Percentiles rank a stretch among this genome's conserved stretches.
Conservation (phyloP, 768 basidiomycete genomes). For the Gymnopilus junonius region DNA sequence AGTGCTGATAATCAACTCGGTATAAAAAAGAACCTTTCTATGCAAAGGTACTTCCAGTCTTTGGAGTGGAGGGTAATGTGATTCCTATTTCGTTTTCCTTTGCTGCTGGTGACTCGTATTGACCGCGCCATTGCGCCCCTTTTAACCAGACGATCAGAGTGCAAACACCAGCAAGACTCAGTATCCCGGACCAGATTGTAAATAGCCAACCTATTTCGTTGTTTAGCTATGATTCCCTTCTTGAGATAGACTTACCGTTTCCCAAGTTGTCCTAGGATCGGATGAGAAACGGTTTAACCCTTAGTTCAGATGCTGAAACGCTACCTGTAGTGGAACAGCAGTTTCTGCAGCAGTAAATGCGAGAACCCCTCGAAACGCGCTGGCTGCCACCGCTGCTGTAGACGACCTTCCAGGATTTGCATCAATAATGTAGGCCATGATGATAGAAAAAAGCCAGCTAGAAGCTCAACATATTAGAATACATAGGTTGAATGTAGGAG, state of each 20-base stretch:
- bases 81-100: not conserved
- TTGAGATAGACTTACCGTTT: slow-evolving; percentile 53
- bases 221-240: not conserved
- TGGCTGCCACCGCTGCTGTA: slow-evolving; percentile 76
- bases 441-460: slow-evolving; percentile 41
- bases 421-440: slow-evolving; percentile 86
- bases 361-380: slow-evolving; percentile 68
- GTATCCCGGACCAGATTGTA: slow-evolving; percentile 59
- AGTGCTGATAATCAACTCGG: no score
- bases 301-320: slow-evolving; percentile 16
- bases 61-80: not conserved
- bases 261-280: slow-evolving; percentile 64
- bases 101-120: slow-evolving; percentile 47
- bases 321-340: slow-evolving; percentile 72
- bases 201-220: slow-evolving; percentile 60
- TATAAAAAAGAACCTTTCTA: not conserved
- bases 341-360: slow-evolving; percentile 76
- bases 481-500: slow-evolving; percentile 53
- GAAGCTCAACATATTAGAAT: not conserved
- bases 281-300: not conserved
- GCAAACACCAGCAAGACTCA: slow-evolving; percentile 56
- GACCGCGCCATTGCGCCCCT: slow-evolving; percentile 62
- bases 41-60: not conserved
- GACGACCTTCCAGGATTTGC: slow-evolving; percentile 82
- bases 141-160: slow-evolving; percentile 64